Base-by-base conservation (phyloP, 2,329 filamentous ascomycete species). In the Penicillium sp. region DNA sequence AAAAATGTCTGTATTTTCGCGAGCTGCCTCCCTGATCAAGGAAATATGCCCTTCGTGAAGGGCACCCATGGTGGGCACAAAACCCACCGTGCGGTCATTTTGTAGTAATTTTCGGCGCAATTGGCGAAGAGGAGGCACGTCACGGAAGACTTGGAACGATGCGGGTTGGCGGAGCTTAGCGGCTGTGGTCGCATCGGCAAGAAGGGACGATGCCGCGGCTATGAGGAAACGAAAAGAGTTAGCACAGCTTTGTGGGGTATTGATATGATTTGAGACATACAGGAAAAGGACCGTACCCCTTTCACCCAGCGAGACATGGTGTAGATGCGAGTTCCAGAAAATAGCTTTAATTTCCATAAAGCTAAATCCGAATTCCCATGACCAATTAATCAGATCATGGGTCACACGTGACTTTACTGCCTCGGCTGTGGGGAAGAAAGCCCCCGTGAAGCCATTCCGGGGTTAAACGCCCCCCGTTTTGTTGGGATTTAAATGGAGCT, bases 31-130 rank as follows among this genome's bases (percentile, higher is more conserved):
- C 58, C 91, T 89, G 68, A 96, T 89, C 23, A 99, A 84, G 3
- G 90, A 90, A 51, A 96, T 77, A 77, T 99, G 95, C 42, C 95
- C 95, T 54, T 87, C 85, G 75, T 99, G 95, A n/a, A 99, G 83
- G 50, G 95, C 95, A 61, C 95, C 95, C 95, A 99, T 98, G 31
- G 95, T 99, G 1, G 95, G 95, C 35, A 99, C 92, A 27, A 99
- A 86, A 58, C 90, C 92, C 57, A 99, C 87, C 45, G 87, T 88
- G 56, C 88, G 85, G 66, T 88, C 84, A 68, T 87, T 82, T 58
- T 86, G 77, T 35, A 86, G 77, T 59, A 92, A 85, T 42, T 86
- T 83, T 23, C 80, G 82, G 35, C 92, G 87, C 80, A 88, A 89
- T 66, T 82, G 75, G 39, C 91, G 90, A 51, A 96, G 80, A 11